Conservation (phyloP, 331 rosid genomes). For the Phaseolus coccineus region DNA sequence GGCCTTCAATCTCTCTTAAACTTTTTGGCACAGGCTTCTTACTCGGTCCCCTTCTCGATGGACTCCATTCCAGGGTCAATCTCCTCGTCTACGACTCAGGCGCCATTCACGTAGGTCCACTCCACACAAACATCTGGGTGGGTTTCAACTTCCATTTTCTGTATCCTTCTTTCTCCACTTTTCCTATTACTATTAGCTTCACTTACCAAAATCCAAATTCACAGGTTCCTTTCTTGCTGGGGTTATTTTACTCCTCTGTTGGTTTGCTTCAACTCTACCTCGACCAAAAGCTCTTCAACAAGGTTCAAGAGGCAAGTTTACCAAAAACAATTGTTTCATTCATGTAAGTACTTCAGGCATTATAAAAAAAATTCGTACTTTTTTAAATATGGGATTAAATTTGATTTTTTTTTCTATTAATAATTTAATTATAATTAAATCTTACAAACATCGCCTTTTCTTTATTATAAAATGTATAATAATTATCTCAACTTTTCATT, state of each 20-base stretch:
- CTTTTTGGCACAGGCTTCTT: conserved; percentile 76
- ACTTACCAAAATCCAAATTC: background rate
- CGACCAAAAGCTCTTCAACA: conserved; percentile 58
- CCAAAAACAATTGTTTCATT: conserved; percentile 57
- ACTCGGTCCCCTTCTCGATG: conserved; percentile 82
- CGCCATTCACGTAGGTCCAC: conserved; percentile 62
- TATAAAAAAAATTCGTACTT: background rate
- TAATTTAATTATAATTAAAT: no score
- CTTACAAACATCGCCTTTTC: no score
- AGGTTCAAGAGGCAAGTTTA: conserved; percentile 51
- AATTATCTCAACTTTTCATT: background rate
- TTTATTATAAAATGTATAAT: background rate
- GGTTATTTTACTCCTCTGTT: conserved; percentile 72
- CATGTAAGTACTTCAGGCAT: conserved; percentile 48
- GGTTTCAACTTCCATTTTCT: conserved; percentile 10
- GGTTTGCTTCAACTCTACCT: conserved; percentile 78
- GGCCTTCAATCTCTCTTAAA: conserved; percentile 65
- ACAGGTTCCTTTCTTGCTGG: conserved; percentile 84
- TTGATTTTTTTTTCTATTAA: background rate
- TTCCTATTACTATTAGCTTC: background rate
- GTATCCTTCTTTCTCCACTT: background rate
- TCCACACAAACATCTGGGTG: conserved; percentile 73
- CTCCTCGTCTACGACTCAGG: conserved; percentile 72
- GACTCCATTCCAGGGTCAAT: conserved; percentile 82
- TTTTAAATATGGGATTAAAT: background rate